phyloP scores from a whole-genome alignment of 225 moss, liverwort and hornwort species.

The Takakia lepidozioides region DNA sequence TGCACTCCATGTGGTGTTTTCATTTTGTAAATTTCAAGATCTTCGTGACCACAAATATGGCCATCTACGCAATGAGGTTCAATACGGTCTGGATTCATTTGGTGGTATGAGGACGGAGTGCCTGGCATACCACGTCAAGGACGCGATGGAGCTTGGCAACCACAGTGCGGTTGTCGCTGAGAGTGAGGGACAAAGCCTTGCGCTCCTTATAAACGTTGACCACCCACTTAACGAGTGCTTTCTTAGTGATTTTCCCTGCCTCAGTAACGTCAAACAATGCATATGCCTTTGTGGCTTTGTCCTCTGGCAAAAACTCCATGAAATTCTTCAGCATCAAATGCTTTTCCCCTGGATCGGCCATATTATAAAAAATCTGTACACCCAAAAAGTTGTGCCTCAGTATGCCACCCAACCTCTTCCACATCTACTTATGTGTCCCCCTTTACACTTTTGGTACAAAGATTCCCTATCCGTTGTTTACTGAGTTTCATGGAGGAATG shows the following conservation, averaged over 20 bases:
- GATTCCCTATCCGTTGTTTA: too few species aligned
- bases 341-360: slow-evolving; percentile 72
- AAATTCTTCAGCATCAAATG: slow-evolving; percentile 70
- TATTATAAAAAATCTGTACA: slow-evolving; percentile 97
- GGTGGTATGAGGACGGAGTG: not conserved
- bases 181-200: slow-evolving; percentile 86
- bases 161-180: slow-evolving; percentile 96
- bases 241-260: slow-evolving; percentile 75
- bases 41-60: too few species aligned
- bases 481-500: too few species aligned
- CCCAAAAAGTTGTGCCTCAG: too few species aligned
- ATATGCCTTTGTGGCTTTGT: slow-evolving; percentile 89
- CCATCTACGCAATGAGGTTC: too few species aligned
- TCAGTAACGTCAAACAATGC: slow-evolving; percentile 87
- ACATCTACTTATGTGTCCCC: too few species aligned
- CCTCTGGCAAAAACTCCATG: slow-evolving; percentile 80
- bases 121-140: slow-evolving; percentile 75
- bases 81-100: too few species aligned
- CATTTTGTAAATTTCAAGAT: too few species aligned
- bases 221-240: slow-evolving; percentile 94
- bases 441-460: too few species aligned
- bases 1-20: too few species aligned
- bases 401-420: too few species aligned
- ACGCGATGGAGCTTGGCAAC: slow-evolving; percentile 98
- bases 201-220: slow-evolving; percentile 99